Evolutionary conservation across 306 rosid genomes (phyloP), one percentile per base, ranked within the genome.

Genomic region (Vicia faba): DNA sequence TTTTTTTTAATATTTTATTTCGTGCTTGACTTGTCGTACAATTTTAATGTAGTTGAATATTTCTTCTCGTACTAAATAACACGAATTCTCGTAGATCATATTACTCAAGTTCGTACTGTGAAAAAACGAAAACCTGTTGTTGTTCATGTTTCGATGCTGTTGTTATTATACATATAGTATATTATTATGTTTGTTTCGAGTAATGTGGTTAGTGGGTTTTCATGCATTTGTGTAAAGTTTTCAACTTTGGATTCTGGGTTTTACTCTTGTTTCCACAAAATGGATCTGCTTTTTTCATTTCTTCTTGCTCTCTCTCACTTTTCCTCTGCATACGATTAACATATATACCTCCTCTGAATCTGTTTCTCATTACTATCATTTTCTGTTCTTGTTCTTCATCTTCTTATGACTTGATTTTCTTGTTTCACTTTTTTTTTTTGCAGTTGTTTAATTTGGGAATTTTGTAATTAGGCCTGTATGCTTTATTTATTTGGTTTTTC

Each of bases 1-100:
- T 75, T 65, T 63, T 70, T 23, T 54, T 51, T 6, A 25, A n/a
- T 45, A 45, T 49, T 16, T 48, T 49, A 26, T 45, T 18, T 75
- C 62, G 75, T 75, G 75, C 23, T 75, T 51, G 69, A 64, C 39
- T 80, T 68, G 35, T 57, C 77, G 68, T 79, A 77, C 69, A 79
- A 57, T 73, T 83, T 72, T 64, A 83, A 61, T 87, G 83, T 77
- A 72, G 68, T 79, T 39, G 59, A 67, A 36, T 54, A 16, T 69
- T 69, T 68, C 33, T 79, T 71, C 6, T 78, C 48, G 53, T 64
- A 69, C 46, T 73, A 25, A 61, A 72, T 48, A 74, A 44, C 78
- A 79, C 60, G 76, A 75, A 75, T 81, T 85, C 78, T 74, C 72
- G 61, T 78, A 76, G 89, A 89, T 89, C 91, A 76, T 82, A 63